Conservation (phyloP, 192 early-diverging fungal genomes). For the Haplosporangium gracile region DNA sequence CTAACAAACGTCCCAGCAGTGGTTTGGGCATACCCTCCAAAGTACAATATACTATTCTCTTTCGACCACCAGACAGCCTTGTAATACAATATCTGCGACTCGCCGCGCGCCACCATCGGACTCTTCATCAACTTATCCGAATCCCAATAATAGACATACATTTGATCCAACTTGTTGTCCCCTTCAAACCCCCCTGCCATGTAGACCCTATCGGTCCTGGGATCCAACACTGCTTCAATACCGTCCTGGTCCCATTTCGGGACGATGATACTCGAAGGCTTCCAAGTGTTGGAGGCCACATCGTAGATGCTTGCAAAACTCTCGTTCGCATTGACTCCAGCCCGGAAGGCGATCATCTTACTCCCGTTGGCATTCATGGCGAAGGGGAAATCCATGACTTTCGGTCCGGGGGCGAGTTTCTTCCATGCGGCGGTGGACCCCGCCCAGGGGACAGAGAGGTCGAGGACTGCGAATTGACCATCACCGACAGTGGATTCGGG, state of each 20-base stretch:
- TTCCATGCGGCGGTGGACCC: not conserved
- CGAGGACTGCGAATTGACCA: slow-evolving; percentile 12
- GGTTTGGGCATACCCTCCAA: not conserved
- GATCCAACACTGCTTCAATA: not conserved
- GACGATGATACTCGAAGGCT: not conserved
- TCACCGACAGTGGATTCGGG: not conserved
- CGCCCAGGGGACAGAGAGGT: slow-evolving; percentile 10
- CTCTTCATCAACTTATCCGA: not conserved
- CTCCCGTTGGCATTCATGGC: slow-evolving; percentile 5
- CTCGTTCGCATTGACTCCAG: not conserved
- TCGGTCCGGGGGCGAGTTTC: slow-evolving; percentile 9
- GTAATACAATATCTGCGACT: not conserved
- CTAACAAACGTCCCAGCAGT: not conserved
- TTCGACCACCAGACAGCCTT: slow-evolving; percentile 5
- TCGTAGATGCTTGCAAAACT: slow-evolving; percentile 10
- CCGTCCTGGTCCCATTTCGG: not conserved
- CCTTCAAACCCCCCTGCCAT: not conserved
- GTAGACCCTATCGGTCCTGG: not conserved
- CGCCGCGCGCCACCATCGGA: not conserved
- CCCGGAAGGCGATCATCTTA: not conserved
- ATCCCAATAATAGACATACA: not conserved
- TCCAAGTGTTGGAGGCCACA: not conserved
- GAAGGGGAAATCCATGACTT: not conserved
- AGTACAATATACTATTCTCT: slow-evolving; percentile 6
- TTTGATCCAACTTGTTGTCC: not conserved